These are phyloP conservation scores for Bonia amplexicaulis DNA, from an alignment of 176 grass and related monocot species.

Conservation along the genomic window DNA sequence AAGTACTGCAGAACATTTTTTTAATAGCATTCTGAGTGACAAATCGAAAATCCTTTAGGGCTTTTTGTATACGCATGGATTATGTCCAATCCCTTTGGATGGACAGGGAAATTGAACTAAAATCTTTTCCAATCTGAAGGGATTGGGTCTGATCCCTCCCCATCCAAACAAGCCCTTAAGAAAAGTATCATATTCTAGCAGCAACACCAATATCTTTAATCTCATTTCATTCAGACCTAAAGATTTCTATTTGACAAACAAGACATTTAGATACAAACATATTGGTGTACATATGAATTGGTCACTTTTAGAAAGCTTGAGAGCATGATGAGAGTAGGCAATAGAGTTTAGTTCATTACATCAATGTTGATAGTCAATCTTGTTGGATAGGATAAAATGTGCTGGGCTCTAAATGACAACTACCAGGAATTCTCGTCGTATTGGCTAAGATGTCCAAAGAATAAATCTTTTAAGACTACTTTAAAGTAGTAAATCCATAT, in stretches of 20 bases:
- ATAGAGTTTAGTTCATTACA: neutral
- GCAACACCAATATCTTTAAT: neutral
- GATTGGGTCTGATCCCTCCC: neutral
- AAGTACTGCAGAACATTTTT: neutral
- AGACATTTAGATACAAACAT: neutral
- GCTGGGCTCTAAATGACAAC: neutral
- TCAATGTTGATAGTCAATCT: neutral
- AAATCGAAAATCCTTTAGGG: neutral
- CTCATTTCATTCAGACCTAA: neutral
- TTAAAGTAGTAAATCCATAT: neutral
- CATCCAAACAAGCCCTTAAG: neutral
- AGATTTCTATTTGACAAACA: constrained; percentile 2
- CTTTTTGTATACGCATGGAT: neutral
- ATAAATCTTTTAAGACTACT: neutral
- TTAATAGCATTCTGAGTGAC: neutral
- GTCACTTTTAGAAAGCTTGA: neutral
- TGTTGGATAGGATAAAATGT: neutral
- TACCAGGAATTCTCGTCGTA: neutral
- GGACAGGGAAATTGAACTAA: neutral
- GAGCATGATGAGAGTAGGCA: neutral
- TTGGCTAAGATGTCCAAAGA: neutral
- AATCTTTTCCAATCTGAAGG: neutral
- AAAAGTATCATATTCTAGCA: neutral
- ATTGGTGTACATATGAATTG: neutral
- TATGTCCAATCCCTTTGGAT: neutral